A percentile compares a stretch with the other conserved stretches of the same genome.
phyloP scores from a whole-genome alignment of 352 stramenopile genomes.

The Globisporangium okanoganense region DNA sequence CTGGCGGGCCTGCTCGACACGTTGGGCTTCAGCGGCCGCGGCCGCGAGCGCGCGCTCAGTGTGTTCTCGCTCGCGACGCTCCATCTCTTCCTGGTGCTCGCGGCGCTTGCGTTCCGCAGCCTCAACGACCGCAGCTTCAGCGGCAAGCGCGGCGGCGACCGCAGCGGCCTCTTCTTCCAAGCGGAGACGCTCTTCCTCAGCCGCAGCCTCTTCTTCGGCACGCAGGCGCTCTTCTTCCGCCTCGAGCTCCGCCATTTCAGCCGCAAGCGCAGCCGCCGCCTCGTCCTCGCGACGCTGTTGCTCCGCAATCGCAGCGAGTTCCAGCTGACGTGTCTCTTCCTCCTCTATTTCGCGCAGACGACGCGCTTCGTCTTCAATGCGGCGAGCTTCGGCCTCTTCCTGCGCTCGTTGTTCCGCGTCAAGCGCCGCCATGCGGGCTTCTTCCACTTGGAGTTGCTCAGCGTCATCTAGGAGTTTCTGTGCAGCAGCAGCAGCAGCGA shows the following conservation, averaged over 20 bases:
- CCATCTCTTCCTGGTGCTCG: slow-evolving; percentile 17
- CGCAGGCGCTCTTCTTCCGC: slow-evolving; percentile 29
- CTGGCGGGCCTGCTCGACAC: slow-evolving; percentile 39
- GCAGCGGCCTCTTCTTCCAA: slow-evolving; percentile 15
- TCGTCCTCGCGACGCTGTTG: slow-evolving; percentile 35
- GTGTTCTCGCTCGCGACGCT: slow-evolving; percentile 19
- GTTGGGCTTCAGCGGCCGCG: slow-evolving; percentile 36
- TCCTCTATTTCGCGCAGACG: slow-evolving; percentile 8
- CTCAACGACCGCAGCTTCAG: slow-evolving; percentile 9
- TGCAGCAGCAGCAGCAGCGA: slow-evolving; percentile 9
- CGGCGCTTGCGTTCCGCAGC: slow-evolving; percentile 20
- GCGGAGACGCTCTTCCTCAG: slow-evolving; percentile 21
- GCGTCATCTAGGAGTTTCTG: slow-evolving; percentile 11
- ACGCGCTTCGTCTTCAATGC: slow-evolving; percentile 1
- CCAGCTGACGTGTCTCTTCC: not conserved
- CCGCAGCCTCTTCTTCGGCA: slow-evolving; percentile 26
- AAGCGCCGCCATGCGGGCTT: slow-evolving; percentile 6
- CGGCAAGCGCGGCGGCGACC: slow-evolving; percentile 7
- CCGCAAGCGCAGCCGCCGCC: slow-evolving; percentile 27
- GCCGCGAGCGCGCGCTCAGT: slow-evolving; percentile 44
- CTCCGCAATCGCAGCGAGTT: slow-evolving; percentile 17
- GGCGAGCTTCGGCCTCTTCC: slow-evolving; percentile 5
- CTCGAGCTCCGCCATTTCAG: slow-evolving; percentile 11
- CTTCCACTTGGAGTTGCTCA: slow-evolving; percentile 12
- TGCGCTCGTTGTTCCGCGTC: slow-evolving; percentile 6